Conservation (phyloP, 2,329 filamentous ascomycete genomes). For the Metarhizium brunneum region DNA sequence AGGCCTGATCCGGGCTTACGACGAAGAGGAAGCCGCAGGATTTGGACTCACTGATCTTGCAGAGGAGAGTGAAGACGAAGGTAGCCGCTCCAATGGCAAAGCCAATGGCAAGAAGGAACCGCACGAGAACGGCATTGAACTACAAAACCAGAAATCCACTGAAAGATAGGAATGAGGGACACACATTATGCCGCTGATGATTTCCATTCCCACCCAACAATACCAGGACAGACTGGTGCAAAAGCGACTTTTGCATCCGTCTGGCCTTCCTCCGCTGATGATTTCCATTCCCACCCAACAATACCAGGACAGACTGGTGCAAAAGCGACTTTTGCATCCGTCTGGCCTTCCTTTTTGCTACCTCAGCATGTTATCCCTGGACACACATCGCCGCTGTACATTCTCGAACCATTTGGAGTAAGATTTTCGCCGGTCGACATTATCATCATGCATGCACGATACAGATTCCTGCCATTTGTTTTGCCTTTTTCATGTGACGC, state of each 20-base stretch:
- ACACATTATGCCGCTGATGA: slow-evolving; percentile 7
- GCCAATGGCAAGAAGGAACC: slow-evolving; percentile 33
- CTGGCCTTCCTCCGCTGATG: slow-evolving; percentile 3
- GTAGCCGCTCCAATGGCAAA: slow-evolving; percentile 27
- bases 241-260: neutral
- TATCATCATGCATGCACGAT: slow-evolving; percentile 4
- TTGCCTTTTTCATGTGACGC: neutral
- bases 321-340: neutral
- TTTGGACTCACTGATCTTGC: slow-evolving; percentile 73
- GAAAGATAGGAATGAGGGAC: slow-evolving; percentile 20
- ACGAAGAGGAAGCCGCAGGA: slow-evolving; percentile 65
- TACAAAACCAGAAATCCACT: slow-evolving; percentile 36
- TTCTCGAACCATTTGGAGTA: slow-evolving; percentile 5
- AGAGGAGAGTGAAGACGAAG: slow-evolving; percentile 64
- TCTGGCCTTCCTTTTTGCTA: neutral
- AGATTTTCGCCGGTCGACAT: slow-evolving; percentile 8
- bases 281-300: neutral
- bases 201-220: neutral
- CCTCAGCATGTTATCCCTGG: neutral
- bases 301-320: neutral
- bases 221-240: neutral
- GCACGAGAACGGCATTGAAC: slow-evolving; percentile 35
- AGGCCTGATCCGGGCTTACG: slow-evolving; percentile 80
- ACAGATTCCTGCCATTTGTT: neutral
- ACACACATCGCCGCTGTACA: slow-evolving; percentile 5